Conservation (phyloP, 164 flowering plant species). For the Umbilicus rupestris region DNA sequence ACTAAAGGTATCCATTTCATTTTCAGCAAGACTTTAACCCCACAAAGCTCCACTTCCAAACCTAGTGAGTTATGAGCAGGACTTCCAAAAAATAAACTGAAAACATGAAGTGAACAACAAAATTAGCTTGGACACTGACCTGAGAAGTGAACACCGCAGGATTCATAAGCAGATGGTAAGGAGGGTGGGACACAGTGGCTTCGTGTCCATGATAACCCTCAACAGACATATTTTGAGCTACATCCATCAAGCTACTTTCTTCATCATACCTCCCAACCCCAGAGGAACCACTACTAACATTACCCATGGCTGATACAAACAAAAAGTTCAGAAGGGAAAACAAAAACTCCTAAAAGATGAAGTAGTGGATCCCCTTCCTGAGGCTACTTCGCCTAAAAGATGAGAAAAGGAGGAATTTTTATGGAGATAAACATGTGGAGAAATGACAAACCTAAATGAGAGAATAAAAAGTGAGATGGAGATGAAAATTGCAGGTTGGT, state of each 20-base stretch:
- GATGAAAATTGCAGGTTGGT: background rate
- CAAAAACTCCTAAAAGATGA: no score
- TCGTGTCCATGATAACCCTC: slow-evolving; percentile 6
- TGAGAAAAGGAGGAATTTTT: slow-evolving; percentile 6
- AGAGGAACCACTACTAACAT: slow-evolving; percentile 19
- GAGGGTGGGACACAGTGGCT: slow-evolving; percentile 15
- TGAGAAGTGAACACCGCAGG: slow-evolving; percentile 13
- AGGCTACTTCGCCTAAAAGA: slow-evolving; percentile 12
- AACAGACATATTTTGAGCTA: slow-evolving; percentile 8
- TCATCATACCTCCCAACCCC: slow-evolving; percentile 13
- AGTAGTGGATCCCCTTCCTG: no score
- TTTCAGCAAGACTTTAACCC: background rate
- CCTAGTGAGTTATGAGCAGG: background rate
- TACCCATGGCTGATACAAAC: slow-evolving; percentile 25
- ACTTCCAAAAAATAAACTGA: background rate
- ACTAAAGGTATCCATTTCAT: background rate
- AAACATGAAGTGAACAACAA: background rate
- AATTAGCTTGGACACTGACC: slow-evolving; percentile 8
- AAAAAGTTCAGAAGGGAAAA: background rate
- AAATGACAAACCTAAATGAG: slow-evolving; percentile 7
- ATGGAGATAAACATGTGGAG: slow-evolving; percentile 9
- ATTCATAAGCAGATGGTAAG: slow-evolving; percentile 9
- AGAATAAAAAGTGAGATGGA: slow-evolving; percentile 10
- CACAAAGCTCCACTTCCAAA: background rate
- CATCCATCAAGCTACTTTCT: slow-evolving; percentile 14